Percentiles rank a stretch among this genome's conserved stretches.
Evolutionary conservation across 345 rosid genomes (phyloP).

Genomic region (Angophora floribunda): DNA sequence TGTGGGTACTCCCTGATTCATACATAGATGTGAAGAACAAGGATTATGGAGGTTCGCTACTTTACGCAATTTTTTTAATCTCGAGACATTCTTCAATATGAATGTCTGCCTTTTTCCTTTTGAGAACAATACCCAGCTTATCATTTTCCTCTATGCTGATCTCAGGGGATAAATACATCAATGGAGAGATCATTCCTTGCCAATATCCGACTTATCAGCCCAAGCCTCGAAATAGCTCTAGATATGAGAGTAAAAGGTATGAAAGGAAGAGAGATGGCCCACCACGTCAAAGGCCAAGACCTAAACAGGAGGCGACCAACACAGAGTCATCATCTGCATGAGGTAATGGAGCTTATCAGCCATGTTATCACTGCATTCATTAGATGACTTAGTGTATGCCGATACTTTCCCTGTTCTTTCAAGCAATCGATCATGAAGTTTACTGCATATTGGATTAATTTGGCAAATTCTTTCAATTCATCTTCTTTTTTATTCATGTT

Average conservation of each 20-base stretch:
- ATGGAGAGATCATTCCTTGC: constrained; percentile 91
- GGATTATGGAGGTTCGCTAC: constrained; percentile 81
- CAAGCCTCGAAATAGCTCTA: constrained; percentile 52
- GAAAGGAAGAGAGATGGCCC: constrained; percentile 88
- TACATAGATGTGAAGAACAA: constrained; percentile 95
- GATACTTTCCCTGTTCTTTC: not conserved
- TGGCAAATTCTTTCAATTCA: not conserved
- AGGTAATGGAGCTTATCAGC: not conserved
- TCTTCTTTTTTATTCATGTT: not conserved
- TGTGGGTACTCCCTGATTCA: constrained; percentile 96
- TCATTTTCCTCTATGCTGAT: not conserved
- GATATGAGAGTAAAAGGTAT: constrained; percentile 54
- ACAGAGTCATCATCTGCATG: not conserved
- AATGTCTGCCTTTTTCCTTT: not conserved
- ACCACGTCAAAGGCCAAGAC: constrained; percentile 55
- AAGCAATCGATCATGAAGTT: not conserved
- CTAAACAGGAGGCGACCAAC: constrained; percentile 37
- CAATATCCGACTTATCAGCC: constrained; percentile 93
- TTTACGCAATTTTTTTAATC: not conserved
- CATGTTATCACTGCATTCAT: not conserved
- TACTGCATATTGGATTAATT: not conserved
- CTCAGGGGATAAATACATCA: constrained; percentile 82
- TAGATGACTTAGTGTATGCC: not conserved
- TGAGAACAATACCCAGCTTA: not conserved
- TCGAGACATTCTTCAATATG: not conserved